Evolutionary conservation across 2,329 filamentous ascomycete species (phyloP), one percentile per base, ranked within the genome.

Genomic region (Fusarium nelsonii): DNA sequence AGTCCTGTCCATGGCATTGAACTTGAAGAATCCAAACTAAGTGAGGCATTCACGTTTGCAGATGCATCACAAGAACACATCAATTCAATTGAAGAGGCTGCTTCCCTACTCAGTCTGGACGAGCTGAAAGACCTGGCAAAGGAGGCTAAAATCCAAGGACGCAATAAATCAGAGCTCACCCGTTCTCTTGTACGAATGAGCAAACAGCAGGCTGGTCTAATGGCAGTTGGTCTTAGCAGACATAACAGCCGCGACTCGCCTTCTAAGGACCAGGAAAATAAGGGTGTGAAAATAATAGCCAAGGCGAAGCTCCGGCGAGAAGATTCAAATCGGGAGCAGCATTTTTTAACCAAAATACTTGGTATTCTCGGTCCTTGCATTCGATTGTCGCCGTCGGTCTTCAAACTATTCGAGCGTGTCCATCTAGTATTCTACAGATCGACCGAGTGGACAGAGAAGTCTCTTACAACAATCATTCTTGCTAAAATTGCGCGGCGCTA

Each of bases 391-490:
- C 80, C 90, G 1, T 81, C 87, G 1, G 86, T 90, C 1, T 87
- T 94, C 66, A 93, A 90, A 73, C 85, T 99, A 1, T 99, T 99
- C 74, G 94, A 97, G 78, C 88, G 96, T 28, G 94, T 98, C 1
- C 96, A 98, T 80, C 82, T 99, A 4, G 94, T 99, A 30, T 99
- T 97, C 78, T 98, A 98, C 78, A 87, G 95, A 61, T 97, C 94
- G 11, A 97, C 93, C 0, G 92, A 97, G 77, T 99, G 96, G 96
- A 97, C 94, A 0, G 95, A 98, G 74, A 98, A 97, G 78, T 97
- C 95, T 2, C 83, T 99, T 15, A 98, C 93, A 2, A 95, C 94
- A 0, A 95, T 98, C 55, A 97, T 99, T 44, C 85, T 99, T 7
- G 93, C 96, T 9, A 94, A 95, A 68, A 97, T 97, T 59, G 92